Conservation (phyloP, 129 eudicot species). For the Calendula officinalis region DNA sequence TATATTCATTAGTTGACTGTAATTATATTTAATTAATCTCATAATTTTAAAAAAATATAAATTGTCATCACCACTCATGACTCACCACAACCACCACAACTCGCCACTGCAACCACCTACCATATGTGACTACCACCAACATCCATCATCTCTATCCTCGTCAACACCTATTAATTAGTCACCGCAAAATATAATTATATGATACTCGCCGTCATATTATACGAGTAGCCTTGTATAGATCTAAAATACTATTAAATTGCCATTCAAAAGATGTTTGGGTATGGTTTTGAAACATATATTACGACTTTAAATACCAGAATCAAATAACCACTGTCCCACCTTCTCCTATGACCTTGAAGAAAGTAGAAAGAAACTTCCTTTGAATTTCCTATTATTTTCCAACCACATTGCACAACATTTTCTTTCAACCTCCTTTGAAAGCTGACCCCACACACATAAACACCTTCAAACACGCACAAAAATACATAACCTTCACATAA, state of each 20-base stretch:
- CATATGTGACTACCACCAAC: no score
- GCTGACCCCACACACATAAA: constrained; percentile 1
- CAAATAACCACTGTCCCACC: constrained; percentile 1
- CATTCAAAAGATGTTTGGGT: background rate
- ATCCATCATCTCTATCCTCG: no score
- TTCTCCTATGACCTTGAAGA: constrained; percentile 3
- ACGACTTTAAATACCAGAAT: background rate
- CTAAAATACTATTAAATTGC: background rate
- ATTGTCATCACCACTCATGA: no score
- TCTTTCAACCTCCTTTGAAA: constrained; percentile 11
- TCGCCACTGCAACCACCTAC: no score
- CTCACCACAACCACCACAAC: no score
- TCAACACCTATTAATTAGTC: no score
- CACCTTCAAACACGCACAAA: constrained; percentile 5
- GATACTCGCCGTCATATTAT: no score
- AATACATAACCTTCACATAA: background rate
- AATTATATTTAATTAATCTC: no score
- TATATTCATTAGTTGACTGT: no score
- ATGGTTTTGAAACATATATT: background rate
- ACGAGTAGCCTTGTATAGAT: no score
- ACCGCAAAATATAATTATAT: no score
- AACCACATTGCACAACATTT: constrained; percentile 14
- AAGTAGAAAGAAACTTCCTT: constrained; percentile 27
- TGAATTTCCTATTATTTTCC: constrained; percentile 15
- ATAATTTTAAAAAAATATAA: no score